phyloP scores from a whole-genome alignment of 768 basidiomycete species.

The Hirschioporus abietinus region DNA sequence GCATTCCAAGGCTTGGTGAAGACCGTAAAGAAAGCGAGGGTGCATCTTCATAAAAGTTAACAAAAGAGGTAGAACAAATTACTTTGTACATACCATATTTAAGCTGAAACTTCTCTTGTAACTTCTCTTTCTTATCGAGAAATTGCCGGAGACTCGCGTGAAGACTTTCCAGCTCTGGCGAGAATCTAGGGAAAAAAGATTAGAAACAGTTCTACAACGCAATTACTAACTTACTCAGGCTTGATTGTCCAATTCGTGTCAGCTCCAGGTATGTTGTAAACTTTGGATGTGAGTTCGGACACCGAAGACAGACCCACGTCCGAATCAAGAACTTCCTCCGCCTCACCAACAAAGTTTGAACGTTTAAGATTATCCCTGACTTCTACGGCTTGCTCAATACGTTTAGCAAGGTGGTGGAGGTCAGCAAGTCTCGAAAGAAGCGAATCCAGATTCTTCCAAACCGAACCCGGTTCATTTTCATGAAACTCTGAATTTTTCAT shows the following conservation, averaged over 20 bases:
- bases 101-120: constrained; percentile 51
- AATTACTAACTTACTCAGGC: constrained; percentile 45
- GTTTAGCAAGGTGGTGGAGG: constrained; percentile 46
- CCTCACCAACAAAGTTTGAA: constrained; percentile 20
- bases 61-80: constrained; percentile 1
- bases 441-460: constrained; percentile 51
- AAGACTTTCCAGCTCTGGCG: constrained; percentile 42
- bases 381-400: constrained; percentile 49
- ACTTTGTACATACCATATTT: constrained; percentile 41
- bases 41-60: constrained; percentile 38
- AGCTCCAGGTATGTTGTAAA: not conserved
- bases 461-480: not conserved
- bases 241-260: constrained; percentile 52
- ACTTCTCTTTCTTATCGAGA: constrained; percentile 37
- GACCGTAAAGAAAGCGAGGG: constrained; percentile 71
- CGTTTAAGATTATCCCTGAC: constrained; percentile 18
- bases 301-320: not conserved
- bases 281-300: not conserved
- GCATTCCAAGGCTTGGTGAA: constrained; percentile 64
- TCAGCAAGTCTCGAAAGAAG: constrained; percentile 48
- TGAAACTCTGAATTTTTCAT: constrained; percentile 36
- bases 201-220: not conserved
- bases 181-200: constrained; percentile 46
- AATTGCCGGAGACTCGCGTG: constrained; percentile 45
- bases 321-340: constrained; percentile 9